Evolutionary conservation across 768 basidiomycete genomes (phyloP).

Genomic region (Royoungia palumana): DNA sequence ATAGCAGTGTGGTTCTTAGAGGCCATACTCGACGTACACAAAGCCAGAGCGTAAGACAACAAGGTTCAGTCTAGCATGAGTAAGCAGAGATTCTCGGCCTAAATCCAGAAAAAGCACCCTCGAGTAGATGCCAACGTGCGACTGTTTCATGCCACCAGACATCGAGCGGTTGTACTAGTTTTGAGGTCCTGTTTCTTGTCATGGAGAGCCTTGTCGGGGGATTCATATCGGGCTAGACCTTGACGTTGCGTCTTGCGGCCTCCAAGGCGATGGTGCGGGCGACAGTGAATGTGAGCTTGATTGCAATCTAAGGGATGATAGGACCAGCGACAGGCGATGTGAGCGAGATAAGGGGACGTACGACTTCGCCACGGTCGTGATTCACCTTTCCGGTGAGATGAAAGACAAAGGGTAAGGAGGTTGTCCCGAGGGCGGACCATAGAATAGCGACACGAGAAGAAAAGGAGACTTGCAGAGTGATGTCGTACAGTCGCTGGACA

Average conservation of each 20-base stretch:
- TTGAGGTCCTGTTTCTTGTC: conserved; percentile 74
- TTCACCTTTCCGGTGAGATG: conserved; percentile 82
- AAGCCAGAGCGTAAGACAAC: conserved; percentile 74
- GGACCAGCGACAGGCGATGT: conserved; percentile 2
- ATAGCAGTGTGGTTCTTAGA: conserved; percentile 33
- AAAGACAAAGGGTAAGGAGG: conserved; percentile 72
- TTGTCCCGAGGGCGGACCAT: conserved; percentile 65
- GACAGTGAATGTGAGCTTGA: conserved; percentile 68
- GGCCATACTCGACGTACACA: conserved; percentile 67
- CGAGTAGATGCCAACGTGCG: conserved; percentile 71
- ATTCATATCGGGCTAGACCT: conserved; percentile 81
- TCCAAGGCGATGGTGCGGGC: conserved; percentile 69
- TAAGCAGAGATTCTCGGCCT: background rate
- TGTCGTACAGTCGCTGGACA: conserved; percentile 90
- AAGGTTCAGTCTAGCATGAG: conserved; percentile 61
- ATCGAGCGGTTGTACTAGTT: conserved; percentile 65
- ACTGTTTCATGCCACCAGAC: conserved; percentile 90
- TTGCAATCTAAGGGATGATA: conserved; percentile 58
- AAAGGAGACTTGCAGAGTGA: conserved; percentile 94
- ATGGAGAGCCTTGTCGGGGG: conserved; percentile 58
- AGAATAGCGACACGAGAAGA: conserved; percentile 98
- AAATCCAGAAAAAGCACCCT: conserved; percentile 43
- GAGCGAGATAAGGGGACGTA: conserved; percentile 31
- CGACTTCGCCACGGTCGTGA: conserved; percentile 72
- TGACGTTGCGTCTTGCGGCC: conserved; percentile 74